Evolutionary conservation across 148 eudicot species (phyloP).

Genomic region (Persicaria tinctoria): DNA sequence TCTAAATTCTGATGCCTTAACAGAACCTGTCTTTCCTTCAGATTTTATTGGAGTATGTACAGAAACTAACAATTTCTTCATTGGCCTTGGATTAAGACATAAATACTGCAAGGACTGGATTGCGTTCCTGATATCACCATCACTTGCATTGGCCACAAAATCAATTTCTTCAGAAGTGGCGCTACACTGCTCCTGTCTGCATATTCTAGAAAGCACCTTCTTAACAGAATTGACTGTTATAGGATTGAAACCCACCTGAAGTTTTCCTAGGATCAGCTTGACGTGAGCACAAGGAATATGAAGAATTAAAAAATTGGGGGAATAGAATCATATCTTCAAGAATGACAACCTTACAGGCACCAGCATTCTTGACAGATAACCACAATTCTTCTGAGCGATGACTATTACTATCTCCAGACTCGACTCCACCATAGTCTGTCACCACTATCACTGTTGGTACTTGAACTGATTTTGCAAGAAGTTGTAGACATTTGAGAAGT

Average conservation of each 20-base stretch:
- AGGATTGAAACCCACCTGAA: conserved; percentile 90
- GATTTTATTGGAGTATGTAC: conserved; percentile 22
- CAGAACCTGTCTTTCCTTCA: conserved; percentile 26
- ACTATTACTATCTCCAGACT: conserved; percentile 46
- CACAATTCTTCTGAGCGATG: conserved; percentile 69
- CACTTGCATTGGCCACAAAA: conserved; percentile 76
- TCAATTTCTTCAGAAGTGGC: conserved; percentile 53
- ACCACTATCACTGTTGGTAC: conserved; percentile 78
- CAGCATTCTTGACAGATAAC: conserved; percentile 58
- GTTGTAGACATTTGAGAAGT: conserved; percentile 62
- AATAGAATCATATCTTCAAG: conserved; percentile 11
- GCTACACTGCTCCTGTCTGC: conserved; percentile 49
- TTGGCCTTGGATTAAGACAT: conserved; percentile 42
- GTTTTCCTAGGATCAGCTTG: conserved; percentile 13
- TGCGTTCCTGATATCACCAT: conserved; percentile 93
- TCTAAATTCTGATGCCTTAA: conserved; percentile 22
- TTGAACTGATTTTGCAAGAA: conserved; percentile 67
- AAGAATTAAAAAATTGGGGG: not conserved
- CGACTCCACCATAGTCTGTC: conserved; percentile 57
- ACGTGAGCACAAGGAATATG: conserved; percentile 9
- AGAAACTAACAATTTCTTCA: conserved; percentile 19
- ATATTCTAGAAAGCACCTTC: conserved; percentile 69
- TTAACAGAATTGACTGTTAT: conserved; percentile 73
- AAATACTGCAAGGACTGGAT: conserved; percentile 84
- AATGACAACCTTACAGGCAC: conserved; percentile 83